Evolutionary conservation across 257 asterid genomes (phyloP), one percentile per base, ranked within the genome.

Genomic region (Scutellaria minor): DNA sequence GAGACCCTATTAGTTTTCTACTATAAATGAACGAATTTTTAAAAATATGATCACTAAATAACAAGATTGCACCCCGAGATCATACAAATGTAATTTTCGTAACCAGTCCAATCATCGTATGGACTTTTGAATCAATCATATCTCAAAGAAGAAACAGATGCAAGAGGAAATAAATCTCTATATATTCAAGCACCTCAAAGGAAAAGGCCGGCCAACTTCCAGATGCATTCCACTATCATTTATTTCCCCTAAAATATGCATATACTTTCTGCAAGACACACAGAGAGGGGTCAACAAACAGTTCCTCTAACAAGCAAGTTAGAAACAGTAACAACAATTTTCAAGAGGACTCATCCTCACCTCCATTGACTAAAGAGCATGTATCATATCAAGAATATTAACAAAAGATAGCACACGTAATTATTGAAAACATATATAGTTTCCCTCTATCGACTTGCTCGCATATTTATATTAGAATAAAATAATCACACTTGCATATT

Each of bases 201-300:
- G 56, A 41, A 59, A 68, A 47, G 54, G 71, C 66, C 74, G 9
- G 62, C 68, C 77, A 14, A n/a, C 63, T 44, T 48, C 58, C 60
- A 69, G 40, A 56, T 14, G 74, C 48, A 45, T 61, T 68, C 60
- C 39, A 20, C 48, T 39, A 75, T 88, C 79, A 94, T 87, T 87
- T 87, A 64, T 89, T 58, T 58, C 99, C 99, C 67, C 99, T 84
- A 90, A 94, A 94, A 79, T 80, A 87, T 73, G 84, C 57, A 62
- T 94, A 94, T 44, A 94, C 84, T 91, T 88, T 89, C 99, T 94
- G 97, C 91, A 78, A 45, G 47, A 66, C 57, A 66, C 65, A 41
- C 5, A 31, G 5, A 31, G 14, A 22, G 31, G 42, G 37, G 60
- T 71, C 48, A 70, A 37, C 45, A 67, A 47, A 55, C 12, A 45